Evolutionary conservation across 768 basidiomycete species (phyloP).

Genomic region (Leccinum incarnatum): DNA sequence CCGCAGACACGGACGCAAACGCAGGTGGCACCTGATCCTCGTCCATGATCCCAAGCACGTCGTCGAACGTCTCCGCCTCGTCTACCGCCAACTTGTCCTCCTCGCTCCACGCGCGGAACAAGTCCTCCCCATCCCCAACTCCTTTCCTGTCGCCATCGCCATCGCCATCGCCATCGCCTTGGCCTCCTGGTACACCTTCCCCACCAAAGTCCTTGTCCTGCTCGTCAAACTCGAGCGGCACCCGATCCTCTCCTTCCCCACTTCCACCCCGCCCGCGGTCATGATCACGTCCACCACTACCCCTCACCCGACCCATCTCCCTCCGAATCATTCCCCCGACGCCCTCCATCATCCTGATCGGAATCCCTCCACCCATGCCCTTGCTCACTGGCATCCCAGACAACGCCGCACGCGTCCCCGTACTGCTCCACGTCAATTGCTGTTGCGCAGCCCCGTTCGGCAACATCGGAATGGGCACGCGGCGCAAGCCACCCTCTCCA

Average conservation of each 20-base stretch:
- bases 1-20: neutral
- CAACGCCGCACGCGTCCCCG: slow-evolving; percentile 13
- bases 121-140: slow-evolving; percentile 15
- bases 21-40: slow-evolving; percentile 28
- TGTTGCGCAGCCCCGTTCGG: slow-evolving; percentile 59
- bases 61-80: slow-evolving; percentile 33
- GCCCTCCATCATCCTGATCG: slow-evolving; percentile 63
- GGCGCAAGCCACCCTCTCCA: slow-evolving; percentile 34
- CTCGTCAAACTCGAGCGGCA: slow-evolving; percentile 59
- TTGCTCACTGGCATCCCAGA: slow-evolving; percentile 12
- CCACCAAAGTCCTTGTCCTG: slow-evolving; percentile 60
- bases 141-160: neutral
- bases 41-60: slow-evolving; percentile 33
- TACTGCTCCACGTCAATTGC: slow-evolving; percentile 11
- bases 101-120: slow-evolving; percentile 27
- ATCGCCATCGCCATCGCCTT: neutral
- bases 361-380: slow-evolving; percentile 28
- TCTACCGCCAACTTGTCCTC: slow-evolving; percentile 32
- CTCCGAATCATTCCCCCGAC: slow-evolving; percentile 53
- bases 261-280: neutral
- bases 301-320: slow-evolving; percentile 39
- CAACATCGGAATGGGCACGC: slow-evolving; percentile 60
- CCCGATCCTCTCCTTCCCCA: slow-evolving; percentile 15
- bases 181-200: slow-evolving; percentile 1
- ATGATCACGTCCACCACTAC: slow-evolving; percentile 3